Base-by-base conservation (phyloP, 176 grass and related monocot species). In the Aegilops sharonensis region DNA sequence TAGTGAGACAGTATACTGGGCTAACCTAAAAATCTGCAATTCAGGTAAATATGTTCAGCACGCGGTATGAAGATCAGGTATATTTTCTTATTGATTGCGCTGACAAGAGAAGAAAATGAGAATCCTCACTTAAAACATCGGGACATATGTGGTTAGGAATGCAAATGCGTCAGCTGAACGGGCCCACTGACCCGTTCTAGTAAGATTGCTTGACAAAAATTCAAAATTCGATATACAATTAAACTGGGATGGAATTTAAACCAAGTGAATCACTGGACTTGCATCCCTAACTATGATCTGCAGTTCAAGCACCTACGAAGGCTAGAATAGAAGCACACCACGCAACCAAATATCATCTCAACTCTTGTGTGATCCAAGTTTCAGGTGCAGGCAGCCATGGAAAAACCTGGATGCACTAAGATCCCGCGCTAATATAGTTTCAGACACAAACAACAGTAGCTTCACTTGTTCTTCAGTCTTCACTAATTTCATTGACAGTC, bases 21-120 rank as follows among this genome's bases (percentile, higher is more conserved):
- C 45, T 52, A 86, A 13, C 45, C 35, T 76, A 62, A 72, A 79
- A 72, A 79, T 68, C 75, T 75, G 45, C 75, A 87, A 2, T 20
- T 20, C 60, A 80, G 32, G 34, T 0, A 85, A 34, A 83, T 36
- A 60, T 73, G 66, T 79, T 75, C 12, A 21, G 13, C 77, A 73
- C 7, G 8, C 60, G 3, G 1, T 25, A 73, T 9, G 3, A 43
- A 27, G 13, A n/a, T 54, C 62, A 30, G 13, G 9, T 68, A 37
- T 78, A 20, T 68, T 85, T 65, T 64, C 20, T 85, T 15, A 13
- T 21, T 5, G 31, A 18, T 56, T 85, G 25, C 60, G 18, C 40
- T 65, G 39, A 52, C 50, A 7, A 77, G 39, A 76, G 18, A 50
- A 21, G 57, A 64, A 75, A 75, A 13, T 50, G 40, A 84, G 59